Conservation (phyloP, 164 flowering plant species). For the Umbilicus rupestris region DNA sequence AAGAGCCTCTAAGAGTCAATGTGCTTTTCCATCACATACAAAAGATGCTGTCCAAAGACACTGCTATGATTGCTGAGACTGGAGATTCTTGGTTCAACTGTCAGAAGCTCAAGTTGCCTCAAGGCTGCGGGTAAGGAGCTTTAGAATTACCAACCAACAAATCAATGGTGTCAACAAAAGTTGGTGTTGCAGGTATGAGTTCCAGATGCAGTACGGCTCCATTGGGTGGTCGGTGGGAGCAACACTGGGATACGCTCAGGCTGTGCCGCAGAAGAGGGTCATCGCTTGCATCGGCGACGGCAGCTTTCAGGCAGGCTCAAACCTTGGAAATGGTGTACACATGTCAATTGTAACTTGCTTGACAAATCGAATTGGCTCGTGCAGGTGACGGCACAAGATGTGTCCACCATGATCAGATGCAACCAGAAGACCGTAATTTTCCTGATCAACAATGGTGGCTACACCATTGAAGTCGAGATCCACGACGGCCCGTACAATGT, state of each 20-base stretch:
- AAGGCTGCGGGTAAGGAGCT: slow-evolving; percentile 34
- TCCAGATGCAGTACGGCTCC: slow-evolving; percentile 45
- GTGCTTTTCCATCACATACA: slow-evolving; percentile 38
- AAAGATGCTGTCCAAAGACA: slow-evolving; percentile 27
- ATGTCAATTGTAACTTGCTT: not conserved
- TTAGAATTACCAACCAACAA: not conserved
- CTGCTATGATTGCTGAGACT: slow-evolving; percentile 43
- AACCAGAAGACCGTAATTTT: slow-evolving; percentile 29
- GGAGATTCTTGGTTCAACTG: slow-evolving; percentile 51
- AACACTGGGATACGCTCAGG: slow-evolving; percentile 35
- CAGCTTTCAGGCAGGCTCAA: slow-evolving; percentile 31
- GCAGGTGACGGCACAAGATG: slow-evolving; percentile 38
- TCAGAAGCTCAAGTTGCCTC: slow-evolving; percentile 36
- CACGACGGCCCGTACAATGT: slow-evolving; percentile 47
- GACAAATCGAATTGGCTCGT: not conserved
- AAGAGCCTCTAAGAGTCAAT: slow-evolving; percentile 23
- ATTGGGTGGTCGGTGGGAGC: slow-evolving; percentile 51
- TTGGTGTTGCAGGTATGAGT: slow-evolving; percentile 34
- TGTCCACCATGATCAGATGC: slow-evolving; percentile 30
- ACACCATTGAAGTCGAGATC: slow-evolving; percentile 42
- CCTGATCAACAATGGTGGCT: slow-evolving; percentile 39
- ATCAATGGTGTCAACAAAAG: slow-evolving; percentile 1
- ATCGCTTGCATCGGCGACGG: slow-evolving; percentile 55
- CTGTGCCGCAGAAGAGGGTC: slow-evolving; percentile 29
- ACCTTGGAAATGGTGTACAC: not conserved